These are phyloP conservation scores for Friedmanniomyces simplex DNA, from an alignment of 495 filamentous ascomycete genomes.

Conservation along the genomic window DNA sequence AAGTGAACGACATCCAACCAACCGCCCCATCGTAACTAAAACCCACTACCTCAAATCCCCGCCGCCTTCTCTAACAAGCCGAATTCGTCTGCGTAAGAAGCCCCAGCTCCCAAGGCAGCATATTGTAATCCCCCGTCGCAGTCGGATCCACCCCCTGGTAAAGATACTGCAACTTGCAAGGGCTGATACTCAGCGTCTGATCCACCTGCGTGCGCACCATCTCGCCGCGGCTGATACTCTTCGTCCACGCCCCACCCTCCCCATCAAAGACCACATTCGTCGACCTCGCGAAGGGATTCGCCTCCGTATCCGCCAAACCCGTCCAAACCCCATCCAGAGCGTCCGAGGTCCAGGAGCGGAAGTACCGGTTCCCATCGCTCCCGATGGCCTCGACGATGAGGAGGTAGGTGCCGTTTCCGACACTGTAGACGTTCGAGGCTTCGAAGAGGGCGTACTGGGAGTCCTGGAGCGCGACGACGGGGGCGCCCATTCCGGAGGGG, in stretches of 20 bases:
- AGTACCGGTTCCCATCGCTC: conserved; percentile 19
- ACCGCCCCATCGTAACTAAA: too few species aligned
- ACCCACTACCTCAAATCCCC: too few species aligned
- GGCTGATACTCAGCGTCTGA: conserved; percentile 23
- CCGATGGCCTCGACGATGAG: conserved; percentile 26
- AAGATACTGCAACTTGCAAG: conserved; percentile 24
- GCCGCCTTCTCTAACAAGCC: not conserved
- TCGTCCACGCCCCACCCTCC: conserved; percentile 23
- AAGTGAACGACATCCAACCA: too few species aligned
- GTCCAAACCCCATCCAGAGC: conserved; percentile 22
- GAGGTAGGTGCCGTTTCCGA: conserved; percentile 19
- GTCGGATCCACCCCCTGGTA: conserved; percentile 24
- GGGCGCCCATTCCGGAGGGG: conserved; percentile 16
- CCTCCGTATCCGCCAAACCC: conserved; percentile 16
- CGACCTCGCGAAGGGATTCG: conserved; percentile 23
- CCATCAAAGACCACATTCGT: conserved; percentile 20
- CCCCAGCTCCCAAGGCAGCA: conserved; percentile 19
- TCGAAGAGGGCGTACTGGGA: conserved; percentile 24
- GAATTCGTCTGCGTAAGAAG: conserved; percentile 21
- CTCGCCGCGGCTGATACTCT: conserved; percentile 26
- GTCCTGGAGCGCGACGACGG: conserved; percentile 21
- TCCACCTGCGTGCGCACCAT: conserved; percentile 16
- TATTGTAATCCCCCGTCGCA: conserved; percentile 15
- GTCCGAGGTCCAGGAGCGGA: conserved; percentile 24
- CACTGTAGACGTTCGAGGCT: conserved; percentile 23